Base-by-base conservation (phyloP, 345 rosid species). In the Tarenaya hassleriana region DNA sequence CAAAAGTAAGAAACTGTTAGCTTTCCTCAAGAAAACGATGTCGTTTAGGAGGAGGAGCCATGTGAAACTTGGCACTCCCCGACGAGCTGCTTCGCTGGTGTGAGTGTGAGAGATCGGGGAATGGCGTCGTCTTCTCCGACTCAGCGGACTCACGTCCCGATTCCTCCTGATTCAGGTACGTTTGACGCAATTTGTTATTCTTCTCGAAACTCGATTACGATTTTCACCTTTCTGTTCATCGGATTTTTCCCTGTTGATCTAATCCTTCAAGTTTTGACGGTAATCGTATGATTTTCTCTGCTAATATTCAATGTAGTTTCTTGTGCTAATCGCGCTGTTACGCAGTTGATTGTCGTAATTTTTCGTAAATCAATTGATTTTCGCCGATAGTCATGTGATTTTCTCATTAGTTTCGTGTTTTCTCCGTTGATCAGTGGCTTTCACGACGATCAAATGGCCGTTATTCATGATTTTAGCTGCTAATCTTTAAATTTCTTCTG, bases 91-190 rank as follows among this genome's bases (percentile, higher is more conserved):
- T 53, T 63, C 74, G 68, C 68, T 75, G 73, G 62, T 68, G 45
- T 33, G 66, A 54, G 62, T 68, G 45, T 33, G 66, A 54, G 69
- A 65, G 32, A 0, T 24, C 29, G 29, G 29, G 29, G 29, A 62
- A 82, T 82, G 94, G 86, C 78, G 32, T 75, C 86, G 54, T 70
- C 79, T 64, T 67, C 83, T 61, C 67, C 81, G 66, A 51, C 81
- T 52, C 77, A 65, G 69, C 75, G 59, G 44, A 56, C 77, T 34
- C 73, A 62, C 65, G 73, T 74, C 58, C 84, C 82, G 68, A 69
- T 74, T 52, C 67, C 78, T 52, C 70, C 76, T 1, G 70, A 66
- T 39, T 62, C 75, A 16, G 81, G 81, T 75, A 41, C 29, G 48
- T 20, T 27, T 7, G 4, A 7, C 8, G 41, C 41, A 4, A 9